phyloP scores from a whole-genome alignment of 805 yeast genomes.

The Lachancea waltii region DNA sequence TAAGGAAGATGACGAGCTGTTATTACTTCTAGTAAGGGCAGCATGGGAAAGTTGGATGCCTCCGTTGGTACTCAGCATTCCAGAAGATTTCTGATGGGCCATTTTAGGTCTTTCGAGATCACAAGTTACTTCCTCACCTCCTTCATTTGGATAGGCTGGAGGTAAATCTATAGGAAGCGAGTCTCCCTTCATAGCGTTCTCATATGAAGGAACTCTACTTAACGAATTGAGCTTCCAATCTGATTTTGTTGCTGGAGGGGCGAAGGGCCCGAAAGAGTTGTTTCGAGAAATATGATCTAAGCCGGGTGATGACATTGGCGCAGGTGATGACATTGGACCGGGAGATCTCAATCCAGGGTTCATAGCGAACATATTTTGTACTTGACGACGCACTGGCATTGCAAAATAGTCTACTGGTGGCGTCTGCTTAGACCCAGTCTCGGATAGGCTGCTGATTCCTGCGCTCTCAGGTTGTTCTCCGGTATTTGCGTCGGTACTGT shows the following conservation, averaged over 20 bases:
- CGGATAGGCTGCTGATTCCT: background rate
- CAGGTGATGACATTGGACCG: slow-evolving; percentile 17
- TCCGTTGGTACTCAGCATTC: slow-evolving; percentile 14
- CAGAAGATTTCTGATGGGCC: slow-evolving; percentile 23
- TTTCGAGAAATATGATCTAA: slow-evolving; percentile 52
- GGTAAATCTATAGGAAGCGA: slow-evolving; percentile 49
- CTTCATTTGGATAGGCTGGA: slow-evolving; percentile 49
- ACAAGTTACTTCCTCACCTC: slow-evolving; percentile 1
- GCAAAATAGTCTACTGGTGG: slow-evolving; percentile 15
- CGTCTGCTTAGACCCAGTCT: slow-evolving; percentile 11
- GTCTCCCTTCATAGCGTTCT: slow-evolving; percentile 61
- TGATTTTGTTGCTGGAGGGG: slow-evolving; percentile 18
- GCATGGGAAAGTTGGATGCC: slow-evolving; percentile 15
- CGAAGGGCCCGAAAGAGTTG: slow-evolving; percentile 41
- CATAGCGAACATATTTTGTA: slow-evolving; percentile 34
- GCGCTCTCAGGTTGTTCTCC: slow-evolving; percentile 1
- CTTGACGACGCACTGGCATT: slow-evolving; percentile 22
- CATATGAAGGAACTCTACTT: slow-evolving; percentile 78
- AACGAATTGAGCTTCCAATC: slow-evolving; percentile 42
- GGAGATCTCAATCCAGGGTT: slow-evolving; percentile 14
- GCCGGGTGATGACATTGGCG: slow-evolving; percentile 41
- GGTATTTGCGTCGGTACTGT: background rate
- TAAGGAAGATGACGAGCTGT: slow-evolving; percentile 23
- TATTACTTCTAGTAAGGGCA: slow-evolving; percentile 22
- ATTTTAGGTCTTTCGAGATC: slow-evolving; percentile 24